A percentile compares a stretch with the other conserved stretches of the same genome.
Conservation (phyloP, 495 filamentous ascomycete genomes). For the Penicillium canariense region DNA sequence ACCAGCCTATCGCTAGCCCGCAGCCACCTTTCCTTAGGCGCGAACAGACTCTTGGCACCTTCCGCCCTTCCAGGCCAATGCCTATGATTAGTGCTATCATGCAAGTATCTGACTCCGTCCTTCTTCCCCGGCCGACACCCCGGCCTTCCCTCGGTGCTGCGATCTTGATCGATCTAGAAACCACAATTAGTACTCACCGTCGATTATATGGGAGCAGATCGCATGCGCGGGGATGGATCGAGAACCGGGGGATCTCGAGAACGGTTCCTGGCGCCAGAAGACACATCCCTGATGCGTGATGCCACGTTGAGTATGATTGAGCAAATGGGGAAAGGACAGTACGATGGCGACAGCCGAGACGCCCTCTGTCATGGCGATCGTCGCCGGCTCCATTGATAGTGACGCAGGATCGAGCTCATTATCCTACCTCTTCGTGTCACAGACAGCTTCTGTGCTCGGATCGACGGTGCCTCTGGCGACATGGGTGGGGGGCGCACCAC, state of each 20-base stretch:
- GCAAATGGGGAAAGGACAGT: background rate
- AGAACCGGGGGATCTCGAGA: too few species aligned
- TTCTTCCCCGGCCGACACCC: background rate
- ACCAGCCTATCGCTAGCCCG: background rate
- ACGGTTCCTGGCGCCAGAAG: too few species aligned
- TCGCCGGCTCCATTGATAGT: background rate
- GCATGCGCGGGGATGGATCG: too few species aligned
- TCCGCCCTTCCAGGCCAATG: background rate
- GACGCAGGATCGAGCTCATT: constrained; percentile 3
- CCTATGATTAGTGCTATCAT: background rate
- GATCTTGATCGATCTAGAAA: background rate
- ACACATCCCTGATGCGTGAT: background rate
- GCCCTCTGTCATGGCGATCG: background rate
- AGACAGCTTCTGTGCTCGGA: constrained; percentile 6
- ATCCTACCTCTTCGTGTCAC: background rate
- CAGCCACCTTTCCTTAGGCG: background rate
- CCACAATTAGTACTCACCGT: too few species aligned
- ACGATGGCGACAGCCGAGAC: background rate
- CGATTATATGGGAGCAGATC: too few species aligned
- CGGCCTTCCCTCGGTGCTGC: background rate
- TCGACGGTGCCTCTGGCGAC: constrained; percentile 4
- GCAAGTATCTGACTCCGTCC: background rate
- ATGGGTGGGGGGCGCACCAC: background rate
- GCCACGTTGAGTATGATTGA: background rate
- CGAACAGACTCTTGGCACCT: background rate